Base-by-base conservation (phyloP, 345 rosid species). In the Passiflora organensis region DNA sequence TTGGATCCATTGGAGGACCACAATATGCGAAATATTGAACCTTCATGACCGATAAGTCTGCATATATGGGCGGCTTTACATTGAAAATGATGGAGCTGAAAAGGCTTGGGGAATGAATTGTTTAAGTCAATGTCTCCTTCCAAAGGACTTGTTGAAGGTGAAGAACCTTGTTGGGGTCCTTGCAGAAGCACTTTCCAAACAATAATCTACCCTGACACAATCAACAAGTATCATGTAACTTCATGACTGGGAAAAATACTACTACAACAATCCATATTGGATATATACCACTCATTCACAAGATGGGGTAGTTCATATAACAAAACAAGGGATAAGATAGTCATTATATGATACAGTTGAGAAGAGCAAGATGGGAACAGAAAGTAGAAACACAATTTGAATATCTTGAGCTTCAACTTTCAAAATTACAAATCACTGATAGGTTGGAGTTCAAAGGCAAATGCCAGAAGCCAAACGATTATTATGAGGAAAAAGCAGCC, bases 41-140 rank as follows among this genome's bases (percentile, higher is more conserved):
- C 99, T 71, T 93, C 99, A 70, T 93, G 99, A 34, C 96, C 99
- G 49, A 65, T 54, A 63, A 93, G 96, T 71, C 84, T 77, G 64
- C 76, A 75, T 57, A 86, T 66, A 64, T 76, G 79, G 52, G 65
- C 62, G 23, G 87, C 80, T 61, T 70, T 53, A 65, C 69, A 71
- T 55, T 56, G 48, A 69, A 38, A 76, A 62, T 21, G 32, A 41
- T 59, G 48, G 20, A 53, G 63, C 48, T 55, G 49, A 51, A 57
- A 55, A 45, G 54, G 64, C 56, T 72, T 60, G 46, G 71, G 53
- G 22, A 20, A 45, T 8, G 69, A 58, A 69, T 44, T 18, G 55
- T 55, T 24, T 20, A 42, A 51, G 50, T 44, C 13, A 14, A 15
- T 43, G 37, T 10, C 56, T 53, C 65, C 70, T 57, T 68, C 76